Conservation (phyloP, 208 protist species). For the Novymonas esmeraldas region DNA sequence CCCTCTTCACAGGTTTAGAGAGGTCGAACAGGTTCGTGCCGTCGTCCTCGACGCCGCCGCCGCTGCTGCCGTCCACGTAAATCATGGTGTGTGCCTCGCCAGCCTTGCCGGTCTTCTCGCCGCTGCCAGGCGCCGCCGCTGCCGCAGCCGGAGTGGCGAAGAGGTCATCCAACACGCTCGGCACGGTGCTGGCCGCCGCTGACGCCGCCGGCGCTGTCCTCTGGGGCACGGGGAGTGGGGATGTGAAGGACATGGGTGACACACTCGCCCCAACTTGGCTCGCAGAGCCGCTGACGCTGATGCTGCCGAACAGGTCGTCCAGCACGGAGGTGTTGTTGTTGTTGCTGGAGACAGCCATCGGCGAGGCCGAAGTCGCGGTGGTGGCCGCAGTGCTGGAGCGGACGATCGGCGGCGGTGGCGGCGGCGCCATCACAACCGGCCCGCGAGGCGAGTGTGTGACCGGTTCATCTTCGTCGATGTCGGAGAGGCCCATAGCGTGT, state of each 20-base stretch:
- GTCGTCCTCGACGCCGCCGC: conserved; percentile 15
- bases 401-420: neutral
- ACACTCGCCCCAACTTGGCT: conserved; percentile 3
- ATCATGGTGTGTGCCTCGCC: conserved; percentile 16
- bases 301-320: conserved; percentile 70
- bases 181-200: conserved; percentile 2
- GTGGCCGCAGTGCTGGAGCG: neutral
- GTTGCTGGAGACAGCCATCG: neutral
- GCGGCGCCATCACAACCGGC: conserved; percentile 10
- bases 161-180: conserved; percentile 36
- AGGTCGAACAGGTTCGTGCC: conserved; percentile 68
- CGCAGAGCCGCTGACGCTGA: conserved; percentile 13
- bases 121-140: neutral
- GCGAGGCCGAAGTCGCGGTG: neutral
- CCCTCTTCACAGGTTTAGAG: conserved; percentile 46
- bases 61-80: conserved; percentile 34
- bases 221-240: neutral
- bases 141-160: conserved; percentile 19
- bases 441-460: conserved; percentile 14
- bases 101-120: neutral
- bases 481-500: conserved; percentile 69
- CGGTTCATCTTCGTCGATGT: conserved; percentile 79
- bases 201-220: neutral
- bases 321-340: conserved; percentile 25
- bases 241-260: conserved; percentile 4